Evolutionary conservation across 768 basidiomycete genomes (phyloP).

Genomic region (Kwoniella dejecticola): DNA sequence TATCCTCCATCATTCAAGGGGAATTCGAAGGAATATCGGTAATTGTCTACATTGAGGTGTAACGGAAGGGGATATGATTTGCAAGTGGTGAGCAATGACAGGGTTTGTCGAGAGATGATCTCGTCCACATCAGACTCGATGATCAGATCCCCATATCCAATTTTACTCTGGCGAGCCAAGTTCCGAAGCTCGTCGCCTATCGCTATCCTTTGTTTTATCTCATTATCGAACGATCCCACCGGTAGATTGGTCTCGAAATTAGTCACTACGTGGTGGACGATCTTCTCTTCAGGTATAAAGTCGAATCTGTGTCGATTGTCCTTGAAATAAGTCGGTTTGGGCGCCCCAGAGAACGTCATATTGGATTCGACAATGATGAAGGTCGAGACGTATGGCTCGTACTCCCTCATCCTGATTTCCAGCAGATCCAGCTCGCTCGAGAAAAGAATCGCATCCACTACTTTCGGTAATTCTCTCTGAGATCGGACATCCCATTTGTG

Average conservation of each 20-base stretch:
- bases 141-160: slow-evolving; percentile 19
- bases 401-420: slow-evolving; percentile 40
- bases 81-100: slow-evolving; percentile 22
- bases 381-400: slow-evolving; percentile 24
- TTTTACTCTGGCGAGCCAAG: background rate
- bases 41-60: slow-evolving; percentile 35
- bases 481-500: slow-evolving; percentile 21
- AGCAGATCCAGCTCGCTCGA: slow-evolving; percentile 41
- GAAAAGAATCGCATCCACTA: slow-evolving; percentile 35
- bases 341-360: slow-evolving; percentile 34
- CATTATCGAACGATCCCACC: slow-evolving; percentile 32
- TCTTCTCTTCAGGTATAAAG: slow-evolving; percentile 13
- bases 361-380: slow-evolving; percentile 38
- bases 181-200: slow-evolving; percentile 11
- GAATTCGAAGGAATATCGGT: slow-evolving; percentile 29
- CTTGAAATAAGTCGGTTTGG: slow-evolving; percentile 29
- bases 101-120: slow-evolving; percentile 31
- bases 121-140: slow-evolving; percentile 34
- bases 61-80: slow-evolving; percentile 17
- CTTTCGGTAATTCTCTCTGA: background rate
- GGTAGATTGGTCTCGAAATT: slow-evolving; percentile 15
- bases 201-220: slow-evolving; percentile 14
- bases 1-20: slow-evolving; percentile 28
- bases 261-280: slow-evolving; percentile 19
- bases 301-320: slow-evolving; percentile 25